phyloP scores from a whole-genome alignment of 2,329 filamentous ascomycete genomes.

The Penicillium freii region DNA sequence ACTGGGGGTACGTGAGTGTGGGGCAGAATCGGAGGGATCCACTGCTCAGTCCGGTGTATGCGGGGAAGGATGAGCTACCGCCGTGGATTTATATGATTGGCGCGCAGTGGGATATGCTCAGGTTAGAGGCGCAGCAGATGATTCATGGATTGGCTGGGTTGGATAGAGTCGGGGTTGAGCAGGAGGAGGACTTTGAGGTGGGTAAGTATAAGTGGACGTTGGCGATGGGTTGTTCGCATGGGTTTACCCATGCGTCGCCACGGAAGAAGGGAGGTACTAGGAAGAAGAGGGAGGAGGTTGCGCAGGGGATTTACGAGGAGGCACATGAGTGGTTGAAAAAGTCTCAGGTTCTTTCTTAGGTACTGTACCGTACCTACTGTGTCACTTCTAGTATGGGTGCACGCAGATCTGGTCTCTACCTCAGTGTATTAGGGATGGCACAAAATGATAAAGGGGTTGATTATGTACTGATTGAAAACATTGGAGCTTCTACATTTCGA shows the following conservation, averaged over 20 bases:
- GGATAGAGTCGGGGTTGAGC: constrained; percentile 10
- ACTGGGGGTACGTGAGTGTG: constrained; percentile 45
- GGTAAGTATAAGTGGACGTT: constrained; percentile 21
- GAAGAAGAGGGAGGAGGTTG: neutral
- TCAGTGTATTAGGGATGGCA: too few species aligned
- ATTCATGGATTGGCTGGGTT: constrained; percentile 28
- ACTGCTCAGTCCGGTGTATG: constrained; percentile 44
- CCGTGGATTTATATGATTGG: constrained; percentile 46
- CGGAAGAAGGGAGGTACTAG: neutral
- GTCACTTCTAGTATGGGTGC: too few species aligned
- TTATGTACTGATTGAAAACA: too few species aligned
- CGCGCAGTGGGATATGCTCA: constrained; percentile 47
- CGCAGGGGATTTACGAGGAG: constrained; percentile 7
- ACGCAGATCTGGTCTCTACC: too few species aligned
- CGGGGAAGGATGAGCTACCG: constrained; percentile 38
- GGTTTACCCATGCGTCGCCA: constrained; percentile 10
- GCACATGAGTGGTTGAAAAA: constrained; percentile 51
- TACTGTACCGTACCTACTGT: too few species aligned
- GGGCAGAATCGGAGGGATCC: constrained; percentile 40
- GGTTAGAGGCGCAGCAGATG: constrained; percentile 38
- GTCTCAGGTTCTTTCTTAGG: constrained; percentile 12
- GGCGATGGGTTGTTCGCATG: constrained; percentile 16
- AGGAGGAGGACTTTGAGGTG: constrained; percentile 18
- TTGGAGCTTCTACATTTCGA: too few species aligned
- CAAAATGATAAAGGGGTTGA: too few species aligned